These are phyloP conservation scores for Podospora pseudoanserina DNA, from an alignment of 495 filamentous ascomycete genomes.

Conservation along the genomic window DNA sequence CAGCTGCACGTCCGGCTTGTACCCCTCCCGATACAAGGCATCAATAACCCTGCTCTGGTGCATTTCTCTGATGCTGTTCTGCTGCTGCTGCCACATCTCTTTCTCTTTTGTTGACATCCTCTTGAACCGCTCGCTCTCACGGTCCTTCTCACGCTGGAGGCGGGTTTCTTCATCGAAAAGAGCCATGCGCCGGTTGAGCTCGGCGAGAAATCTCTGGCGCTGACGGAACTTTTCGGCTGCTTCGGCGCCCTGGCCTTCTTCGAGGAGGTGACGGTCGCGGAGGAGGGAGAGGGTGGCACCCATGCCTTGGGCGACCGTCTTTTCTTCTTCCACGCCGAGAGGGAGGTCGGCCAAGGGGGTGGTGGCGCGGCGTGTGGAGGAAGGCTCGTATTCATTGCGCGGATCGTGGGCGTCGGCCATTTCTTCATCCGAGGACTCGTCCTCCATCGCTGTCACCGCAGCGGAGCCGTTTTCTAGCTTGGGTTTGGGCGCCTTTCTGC, in stretches of 20 bases:
- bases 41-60: conserved; percentile 74
- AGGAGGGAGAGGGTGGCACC: conserved; percentile 79
- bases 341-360: conserved; percentile 36
- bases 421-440: conserved; percentile 45
- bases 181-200: conserved; percentile 68
- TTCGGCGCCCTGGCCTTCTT: conserved; percentile 57
- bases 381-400: conserved; percentile 42
- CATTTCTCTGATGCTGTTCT: conserved; percentile 83
- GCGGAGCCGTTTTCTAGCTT: conserved; percentile 33
- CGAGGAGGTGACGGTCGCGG: conserved; percentile 74
- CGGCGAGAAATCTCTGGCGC: conserved; percentile 73
- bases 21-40: conserved; percentile 78
- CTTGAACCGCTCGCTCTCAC: conserved; percentile 74
- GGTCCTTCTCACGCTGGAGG: conserved; percentile 82
- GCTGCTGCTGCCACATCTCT: conserved; percentile 81
- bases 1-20: conserved; percentile 84
- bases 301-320: conserved; percentile 69
- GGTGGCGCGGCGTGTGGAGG: conserved; percentile 19
- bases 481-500: conserved; percentile 40
- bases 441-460: conserved; percentile 46
- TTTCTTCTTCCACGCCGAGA: conserved; percentile 78
- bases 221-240: conserved; percentile 68
- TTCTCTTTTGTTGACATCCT: conserved; percentile 83
- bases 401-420: conserved; percentile 53
- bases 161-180: conserved; percentile 75